Percentiles rank a stretch among this genome's conserved stretches.
These are phyloP conservation scores for Glaciozyma antarctica DNA, from an alignment of 768 basidiomycete genomes.

Conservation along the genomic window DNA sequence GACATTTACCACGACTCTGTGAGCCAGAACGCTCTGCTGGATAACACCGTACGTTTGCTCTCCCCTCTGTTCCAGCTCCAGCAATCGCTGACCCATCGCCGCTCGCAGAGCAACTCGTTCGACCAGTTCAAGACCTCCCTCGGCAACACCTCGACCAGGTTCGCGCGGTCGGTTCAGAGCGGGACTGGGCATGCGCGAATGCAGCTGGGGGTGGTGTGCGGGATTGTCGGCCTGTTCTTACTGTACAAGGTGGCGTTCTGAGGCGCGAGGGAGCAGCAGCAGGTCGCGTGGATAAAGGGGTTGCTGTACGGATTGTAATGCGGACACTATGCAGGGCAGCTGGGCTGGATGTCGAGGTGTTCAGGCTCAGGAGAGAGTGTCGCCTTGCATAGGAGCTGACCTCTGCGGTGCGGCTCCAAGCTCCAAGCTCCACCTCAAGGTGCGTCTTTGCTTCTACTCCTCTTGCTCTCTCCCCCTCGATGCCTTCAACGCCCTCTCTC, in stretches of 20 bases:
- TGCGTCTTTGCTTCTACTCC: background rate
- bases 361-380: no score
- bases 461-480: background rate
- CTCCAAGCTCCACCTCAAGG: no score
- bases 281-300: background rate
- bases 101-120: slow-evolving; percentile 23
- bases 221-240: slow-evolving; percentile 20
- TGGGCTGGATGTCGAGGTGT: no score
- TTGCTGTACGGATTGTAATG: background rate
- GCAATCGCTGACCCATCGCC: background rate
- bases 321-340: background rate
- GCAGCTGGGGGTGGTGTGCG: slow-evolving; percentile 23
- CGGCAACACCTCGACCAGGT: slow-evolving; percentile 17
- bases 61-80: no score
- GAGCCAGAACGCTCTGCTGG: slow-evolving; percentile 29
- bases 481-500: background rate
- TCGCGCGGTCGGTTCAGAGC: slow-evolving; percentile 15
- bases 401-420: no score
- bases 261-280: background rate
- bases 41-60: slow-evolving; percentile 17
- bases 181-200: slow-evolving; percentile 14
- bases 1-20: slow-evolving; percentile 35
- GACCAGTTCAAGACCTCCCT: slow-evolving; percentile 31
- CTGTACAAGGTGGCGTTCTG: slow-evolving; percentile 16
- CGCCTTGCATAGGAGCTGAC: no score